Conservation (phyloP, 352 stramenopile species). For the Phytophthora sojae region DNA sequence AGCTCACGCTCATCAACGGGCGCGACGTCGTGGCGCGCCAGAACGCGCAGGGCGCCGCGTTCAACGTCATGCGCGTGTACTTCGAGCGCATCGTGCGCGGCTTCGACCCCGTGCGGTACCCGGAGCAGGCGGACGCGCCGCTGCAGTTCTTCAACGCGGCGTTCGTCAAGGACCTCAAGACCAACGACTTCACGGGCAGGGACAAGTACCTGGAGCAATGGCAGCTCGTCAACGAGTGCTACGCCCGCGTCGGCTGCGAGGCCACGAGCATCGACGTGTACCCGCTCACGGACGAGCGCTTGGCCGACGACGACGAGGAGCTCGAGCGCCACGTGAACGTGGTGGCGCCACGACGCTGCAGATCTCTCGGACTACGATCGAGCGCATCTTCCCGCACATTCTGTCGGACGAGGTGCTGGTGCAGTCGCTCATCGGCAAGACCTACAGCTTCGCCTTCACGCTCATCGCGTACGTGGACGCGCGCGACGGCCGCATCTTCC, state of each 20-base stretch:
- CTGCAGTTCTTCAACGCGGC: slow-evolving; percentile 35
- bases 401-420: slow-evolving; percentile 48
- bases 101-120: slow-evolving; percentile 20
- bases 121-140: slow-evolving; percentile 7
- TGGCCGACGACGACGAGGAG: neutral
- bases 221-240: slow-evolving; percentile 43
- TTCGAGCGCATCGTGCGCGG: slow-evolving; percentile 40
- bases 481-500: slow-evolving; percentile 39
- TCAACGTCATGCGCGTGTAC: slow-evolving; percentile 45
- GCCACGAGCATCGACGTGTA: slow-evolving; percentile 11
- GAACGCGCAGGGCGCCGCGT: slow-evolving; percentile 35
- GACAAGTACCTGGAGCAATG: slow-evolving; percentile 48
- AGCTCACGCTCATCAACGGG: slow-evolving; percentile 2
- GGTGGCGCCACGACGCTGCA: slow-evolving; percentile 44
- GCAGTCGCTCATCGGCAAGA: slow-evolving; percentile 56
- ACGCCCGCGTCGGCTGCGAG: slow-evolving; percentile 23
- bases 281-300: neutral
- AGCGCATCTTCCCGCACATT: slow-evolving; percentile 54
- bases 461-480: slow-evolving; percentile 47
- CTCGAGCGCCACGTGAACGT: neutral
- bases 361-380: slow-evolving; percentile 50
- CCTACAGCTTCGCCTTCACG: slow-evolving; percentile 52
- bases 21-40: slow-evolving; percentile 10
- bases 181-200: slow-evolving; percentile 43
- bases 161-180: slow-evolving; percentile 41